Conservation (phyloP, 139 green algal genomes). For the Chlorella sorokiniana region DNA sequence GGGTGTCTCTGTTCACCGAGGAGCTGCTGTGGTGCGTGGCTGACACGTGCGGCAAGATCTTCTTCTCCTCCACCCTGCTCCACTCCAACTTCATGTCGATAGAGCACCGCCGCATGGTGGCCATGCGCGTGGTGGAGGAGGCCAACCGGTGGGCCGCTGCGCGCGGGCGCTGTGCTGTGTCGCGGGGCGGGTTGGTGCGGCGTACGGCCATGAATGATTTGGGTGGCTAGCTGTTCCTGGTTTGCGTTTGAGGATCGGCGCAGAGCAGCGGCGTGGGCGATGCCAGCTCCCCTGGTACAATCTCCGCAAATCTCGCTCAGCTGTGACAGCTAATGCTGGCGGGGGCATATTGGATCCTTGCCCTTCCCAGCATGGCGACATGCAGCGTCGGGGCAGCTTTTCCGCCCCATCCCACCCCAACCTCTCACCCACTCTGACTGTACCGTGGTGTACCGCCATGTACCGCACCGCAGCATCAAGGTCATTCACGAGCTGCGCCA, state of each 20-base stretch:
- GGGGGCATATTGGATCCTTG: too few species aligned
- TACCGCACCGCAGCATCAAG: constrained; percentile 11
- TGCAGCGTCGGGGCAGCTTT: too few species aligned
- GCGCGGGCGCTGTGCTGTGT: background rate
- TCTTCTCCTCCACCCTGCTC: constrained; percentile 45
- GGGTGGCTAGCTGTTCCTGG: too few species aligned
- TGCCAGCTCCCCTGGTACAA: too few species aligned
- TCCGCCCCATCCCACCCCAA: background rate
- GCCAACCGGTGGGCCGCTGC: constrained; percentile 21
- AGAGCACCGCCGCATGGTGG: constrained; percentile 37
- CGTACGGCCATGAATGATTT: too few species aligned
- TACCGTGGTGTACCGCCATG: background rate
- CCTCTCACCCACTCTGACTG: background rate
- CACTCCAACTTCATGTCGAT: constrained; percentile 53
- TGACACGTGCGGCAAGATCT: constrained; percentile 46
- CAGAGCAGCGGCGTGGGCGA: too few species aligned
- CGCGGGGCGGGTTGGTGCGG: too few species aligned
- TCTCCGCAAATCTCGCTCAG: too few species aligned
- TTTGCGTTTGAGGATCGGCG: too few species aligned
- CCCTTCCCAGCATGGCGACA: too few species aligned
- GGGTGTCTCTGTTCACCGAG: constrained; percentile 23
- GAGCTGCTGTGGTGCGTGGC: constrained; percentile 41
- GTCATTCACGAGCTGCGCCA: constrained; percentile 47
- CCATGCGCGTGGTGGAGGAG: constrained; percentile 46
- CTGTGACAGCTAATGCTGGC: too few species aligned